phyloP scores from a whole-genome alignment of 768 basidiomycete genomes.

The Leucocoprinus leucothites region DNA sequence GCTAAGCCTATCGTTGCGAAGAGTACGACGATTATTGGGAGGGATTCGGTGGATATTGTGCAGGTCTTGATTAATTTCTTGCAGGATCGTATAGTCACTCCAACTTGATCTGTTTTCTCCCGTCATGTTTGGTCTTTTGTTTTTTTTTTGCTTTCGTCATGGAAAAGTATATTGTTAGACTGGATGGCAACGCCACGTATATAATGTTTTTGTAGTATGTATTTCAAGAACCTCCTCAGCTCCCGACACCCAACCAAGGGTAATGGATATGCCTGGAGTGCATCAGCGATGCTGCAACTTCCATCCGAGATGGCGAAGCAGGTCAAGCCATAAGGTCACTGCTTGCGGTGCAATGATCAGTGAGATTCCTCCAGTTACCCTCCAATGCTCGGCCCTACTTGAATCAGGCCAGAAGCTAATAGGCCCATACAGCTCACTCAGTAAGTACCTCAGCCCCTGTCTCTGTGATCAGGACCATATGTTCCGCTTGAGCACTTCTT shows the following conservation, averaged over 20 bases:
- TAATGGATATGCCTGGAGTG: too few relatives aligned
- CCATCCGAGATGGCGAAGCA: too few relatives aligned
- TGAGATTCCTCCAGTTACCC: too few relatives aligned
- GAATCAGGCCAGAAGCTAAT: neutral
- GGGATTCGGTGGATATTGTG: slow-evolving; percentile 51
- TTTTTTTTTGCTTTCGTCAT: slow-evolving; percentile 11
- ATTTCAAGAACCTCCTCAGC: neutral
- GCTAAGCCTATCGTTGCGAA: slow-evolving; percentile 63
- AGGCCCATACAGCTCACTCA: slow-evolving; percentile 12
- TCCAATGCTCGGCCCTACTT: neutral
- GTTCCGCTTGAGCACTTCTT: slow-evolving; percentile 82
- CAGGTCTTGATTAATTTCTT: slow-evolving; percentile 62
- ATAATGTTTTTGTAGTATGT: slow-evolving; percentile 2
- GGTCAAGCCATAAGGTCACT: too few relatives aligned
- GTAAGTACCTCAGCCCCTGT: slow-evolving; percentile 79
- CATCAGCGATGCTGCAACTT: too few relatives aligned
- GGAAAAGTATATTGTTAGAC: too few relatives aligned
- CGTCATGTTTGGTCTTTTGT: slow-evolving; percentile 8
- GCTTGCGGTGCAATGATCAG: too few relatives aligned
- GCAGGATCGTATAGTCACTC: slow-evolving; percentile 52
- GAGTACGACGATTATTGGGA: slow-evolving; percentile 46
- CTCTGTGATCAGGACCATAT: slow-evolving; percentile 84
- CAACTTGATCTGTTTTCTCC: slow-evolving; percentile 24
- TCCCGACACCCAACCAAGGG: too few relatives aligned
- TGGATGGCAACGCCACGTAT: neutral